Conservation (phyloP, 768 basidiomycete species). For the Boletus pseudo-olivaceus region DNA sequence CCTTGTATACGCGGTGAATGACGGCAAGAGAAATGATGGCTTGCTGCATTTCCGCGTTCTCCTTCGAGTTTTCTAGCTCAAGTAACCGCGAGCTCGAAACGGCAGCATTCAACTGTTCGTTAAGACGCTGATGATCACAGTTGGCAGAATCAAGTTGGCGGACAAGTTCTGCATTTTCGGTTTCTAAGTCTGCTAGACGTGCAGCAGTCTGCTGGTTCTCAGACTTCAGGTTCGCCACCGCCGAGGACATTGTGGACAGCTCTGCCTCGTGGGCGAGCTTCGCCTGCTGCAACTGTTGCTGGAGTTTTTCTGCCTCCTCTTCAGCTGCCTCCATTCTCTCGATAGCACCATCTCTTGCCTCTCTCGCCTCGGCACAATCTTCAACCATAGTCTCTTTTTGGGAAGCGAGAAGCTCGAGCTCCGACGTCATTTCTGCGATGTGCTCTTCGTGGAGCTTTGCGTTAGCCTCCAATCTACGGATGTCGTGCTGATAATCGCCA, state of each 20-base stretch:
- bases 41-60: constrained; percentile 12
- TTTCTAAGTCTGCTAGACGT: constrained; percentile 15
- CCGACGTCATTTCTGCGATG: constrained; percentile 62
- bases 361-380: constrained; percentile 76
- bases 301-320: constrained; percentile 51
- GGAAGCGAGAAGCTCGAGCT: constrained; percentile 60
- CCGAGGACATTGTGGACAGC: constrained; percentile 37
- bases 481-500: constrained; percentile 76
- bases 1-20: constrained; percentile 17
- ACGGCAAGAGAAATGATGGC: constrained; percentile 23
- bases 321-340: constrained; percentile 57
- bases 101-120: constrained; percentile 5
- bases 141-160: constrained; percentile 14
- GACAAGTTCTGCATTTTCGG: constrained; percentile 14
- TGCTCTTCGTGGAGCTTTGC: constrained; percentile 71
- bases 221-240: constrained; percentile 36
- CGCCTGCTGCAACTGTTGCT: constrained; percentile 22
- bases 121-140: constrained; percentile 7
- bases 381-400: constrained; percentile 82
- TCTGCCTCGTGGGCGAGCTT: constrained; percentile 31
- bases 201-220: constrained; percentile 26
- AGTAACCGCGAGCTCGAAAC: constrained; percentile 9
- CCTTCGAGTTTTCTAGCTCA: constrained; percentile 6
- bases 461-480: constrained; percentile 72
- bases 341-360: constrained; percentile 64